These are phyloP conservation scores for Alnus rubra DNA, from an alignment of 306 rosid species.

Conservation along the genomic window DNA sequence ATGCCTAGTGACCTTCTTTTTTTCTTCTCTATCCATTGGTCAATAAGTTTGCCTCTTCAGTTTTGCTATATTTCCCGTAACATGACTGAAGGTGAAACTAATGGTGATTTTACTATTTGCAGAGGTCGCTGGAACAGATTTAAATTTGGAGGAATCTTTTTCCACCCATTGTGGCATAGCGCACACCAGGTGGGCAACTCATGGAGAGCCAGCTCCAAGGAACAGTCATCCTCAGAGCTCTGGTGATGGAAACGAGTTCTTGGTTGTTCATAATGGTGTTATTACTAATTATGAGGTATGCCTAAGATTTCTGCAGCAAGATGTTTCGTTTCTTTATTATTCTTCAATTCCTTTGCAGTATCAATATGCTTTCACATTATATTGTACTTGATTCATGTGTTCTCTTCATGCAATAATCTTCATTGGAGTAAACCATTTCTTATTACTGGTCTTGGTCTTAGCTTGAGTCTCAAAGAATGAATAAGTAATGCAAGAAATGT, in stretches of 20 bases:
- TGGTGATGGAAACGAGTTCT: constrained; percentile 70
- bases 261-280: constrained; percentile 95
- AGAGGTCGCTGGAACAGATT: constrained; percentile 65
- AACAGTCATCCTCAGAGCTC: constrained; percentile 96
- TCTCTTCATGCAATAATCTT: not conserved
- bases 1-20: not conserved
- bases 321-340: constrained; percentile 5
- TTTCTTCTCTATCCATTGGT: not conserved
- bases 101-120: constrained; percentile 25
- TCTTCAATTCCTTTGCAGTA: constrained; percentile 5
- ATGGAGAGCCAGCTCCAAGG: constrained; percentile 91
- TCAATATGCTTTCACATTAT: not conserved
- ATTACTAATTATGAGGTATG: constrained; percentile 88
- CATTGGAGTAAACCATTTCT: not conserved
- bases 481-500: not conserved
- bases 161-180: constrained; percentile 84
- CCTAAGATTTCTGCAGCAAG: not conserved
- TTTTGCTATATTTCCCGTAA: not conserved
- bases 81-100: not conserved
- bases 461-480: not conserved
- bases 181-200: constrained; percentile 99
- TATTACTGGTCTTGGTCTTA: not conserved
- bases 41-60: not conserved
- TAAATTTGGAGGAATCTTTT: constrained; percentile 72
- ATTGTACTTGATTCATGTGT: not conserved